These are phyloP conservation scores for Leccinum subrobustum DNA, from an alignment of 1,284 basidiomycete species.

Conservation along the genomic window DNA sequence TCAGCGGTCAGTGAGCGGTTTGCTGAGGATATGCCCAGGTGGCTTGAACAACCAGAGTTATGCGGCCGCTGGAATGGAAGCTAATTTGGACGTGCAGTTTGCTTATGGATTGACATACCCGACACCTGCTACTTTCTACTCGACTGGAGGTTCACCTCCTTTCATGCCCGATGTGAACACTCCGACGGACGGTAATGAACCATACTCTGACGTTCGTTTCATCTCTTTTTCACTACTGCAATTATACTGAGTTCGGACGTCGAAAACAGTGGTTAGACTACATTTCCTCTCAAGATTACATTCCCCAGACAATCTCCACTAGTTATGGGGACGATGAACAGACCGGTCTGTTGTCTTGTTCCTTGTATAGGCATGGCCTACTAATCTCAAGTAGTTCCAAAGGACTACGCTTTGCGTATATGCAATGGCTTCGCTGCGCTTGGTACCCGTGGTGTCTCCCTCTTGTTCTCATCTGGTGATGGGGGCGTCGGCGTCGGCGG, in stretches of 20 bases:
- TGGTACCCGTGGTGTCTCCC: conserved; percentile 63
- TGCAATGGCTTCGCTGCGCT: conserved; percentile 57
- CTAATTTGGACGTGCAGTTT: conserved; percentile 70
- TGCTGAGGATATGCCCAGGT: conserved; percentile 29
- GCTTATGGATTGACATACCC: conserved; percentile 58
- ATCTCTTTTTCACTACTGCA: background rate
- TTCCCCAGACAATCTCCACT: conserved; percentile 28
- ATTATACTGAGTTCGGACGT: conserved; percentile 4
- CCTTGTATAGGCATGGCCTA: background rate
- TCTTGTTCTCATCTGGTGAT: conserved; percentile 68
- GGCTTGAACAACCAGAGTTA: conserved; percentile 62
- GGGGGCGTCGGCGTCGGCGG: conserved; percentile 68
- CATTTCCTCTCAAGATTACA: conserved; percentile 39
- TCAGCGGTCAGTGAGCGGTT: background rate
- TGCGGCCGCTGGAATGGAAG: conserved; percentile 59
- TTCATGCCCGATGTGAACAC: conserved; percentile 48
- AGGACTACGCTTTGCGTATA: conserved; percentile 57
- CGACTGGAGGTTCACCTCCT: conserved; percentile 60
- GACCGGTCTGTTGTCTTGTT: conserved; percentile 41
- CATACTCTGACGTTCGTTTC: conserved; percentile 49
- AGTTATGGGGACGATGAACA: conserved; percentile 66
- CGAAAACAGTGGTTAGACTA: conserved; percentile 59
- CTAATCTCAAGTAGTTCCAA: conserved; percentile 48
- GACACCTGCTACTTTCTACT: conserved; percentile 53
- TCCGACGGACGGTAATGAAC: conserved; percentile 58